Evolutionary conservation across 176 grass and related monocot species (phyloP), one percentile per base, ranked within the genome.

Genomic region (Oryza nivara): DNA sequence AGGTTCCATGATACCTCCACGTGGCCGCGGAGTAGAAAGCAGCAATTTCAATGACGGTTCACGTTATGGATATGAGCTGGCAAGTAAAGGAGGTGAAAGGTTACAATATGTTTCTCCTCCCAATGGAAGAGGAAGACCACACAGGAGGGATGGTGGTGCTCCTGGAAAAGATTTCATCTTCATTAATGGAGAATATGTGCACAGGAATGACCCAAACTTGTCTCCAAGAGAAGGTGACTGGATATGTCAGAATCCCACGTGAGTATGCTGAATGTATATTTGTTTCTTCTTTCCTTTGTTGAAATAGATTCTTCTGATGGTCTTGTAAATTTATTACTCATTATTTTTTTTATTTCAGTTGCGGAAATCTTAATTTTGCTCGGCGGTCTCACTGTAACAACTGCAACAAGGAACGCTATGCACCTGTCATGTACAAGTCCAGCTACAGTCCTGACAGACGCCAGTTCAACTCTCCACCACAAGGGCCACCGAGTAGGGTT

Each of bases 181-280:
- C 58, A 63, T 63, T 22, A 63, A 63, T 1, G 58, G 58, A 63
- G 58, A 63, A 63, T 63, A 22, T 63, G 58, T 63, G 19, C 58
- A 63, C n/a, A 11, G 58, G 58, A 63, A 63, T 63, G 58, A 63
- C 58, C 58, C 58, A 63, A 63, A 63, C 58, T 63, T 63, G 58
- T 63, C 58, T 63, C 58, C 58, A 63, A 63, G 58, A 63, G 58
- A 63, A 63, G 58, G 58, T 63, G 58, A 63, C 58, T 63, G 58
- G 58, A 63, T 63, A 22, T 63, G 58, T 23, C 58, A 63, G 58
- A 63, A 63, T 63, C 58, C 58, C 58, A 63, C 5, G 58, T 63
- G 1, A 63, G 58, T 63, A 63, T 63, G 7, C 58, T 58, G 58
- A 63, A 63, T 63, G 14, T 23, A 23, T n/a, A 4, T 63, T 10